Evolutionary conservation across 73 alveolate genomes (phyloP).

Genomic region (Stentor roeselii): DNA sequence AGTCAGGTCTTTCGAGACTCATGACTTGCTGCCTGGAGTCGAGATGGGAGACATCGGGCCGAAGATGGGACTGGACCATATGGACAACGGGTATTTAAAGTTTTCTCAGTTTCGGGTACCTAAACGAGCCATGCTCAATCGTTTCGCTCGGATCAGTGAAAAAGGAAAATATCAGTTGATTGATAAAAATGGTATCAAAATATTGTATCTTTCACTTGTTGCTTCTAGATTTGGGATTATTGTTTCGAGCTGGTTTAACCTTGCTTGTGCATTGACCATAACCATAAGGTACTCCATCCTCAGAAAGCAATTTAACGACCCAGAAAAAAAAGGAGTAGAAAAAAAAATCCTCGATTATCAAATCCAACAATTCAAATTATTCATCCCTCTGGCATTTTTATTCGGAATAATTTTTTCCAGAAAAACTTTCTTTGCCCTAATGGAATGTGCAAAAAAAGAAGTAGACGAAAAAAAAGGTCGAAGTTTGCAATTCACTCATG

Average conservation of each 20-base stretch:
- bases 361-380: constrained; percentile 64
- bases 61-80: constrained; percentile 72
- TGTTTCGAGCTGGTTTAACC: neutral
- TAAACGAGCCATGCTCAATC: constrained; percentile 70
- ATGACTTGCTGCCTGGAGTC: constrained; percentile 71
- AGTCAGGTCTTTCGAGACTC: constrained; percentile 69
- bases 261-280: constrained; percentile 52
- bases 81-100: constrained; percentile 89
- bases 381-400: constrained; percentile 55
- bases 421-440: neutral
- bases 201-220: constrained; percentile 77
- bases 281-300: constrained; percentile 70
- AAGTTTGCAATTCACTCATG: neutral
- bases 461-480: neutral
- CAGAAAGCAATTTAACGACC: constrained; percentile 51
- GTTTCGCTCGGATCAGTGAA: constrained; percentile 64
- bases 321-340: constrained; percentile 28
- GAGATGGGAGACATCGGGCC: constrained; percentile 93
- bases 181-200: constrained; percentile 55
- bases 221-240: constrained; percentile 42
- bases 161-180: constrained; percentile 52
- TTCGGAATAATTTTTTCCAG: constrained; percentile 41
- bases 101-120: constrained; percentile 78
- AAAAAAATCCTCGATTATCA: constrained; percentile 67
- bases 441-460: neutral